Evolutionary conservation across 73 alveolate genomes (phyloP).

Genomic region (Paramecium sexaurelia): DNA sequence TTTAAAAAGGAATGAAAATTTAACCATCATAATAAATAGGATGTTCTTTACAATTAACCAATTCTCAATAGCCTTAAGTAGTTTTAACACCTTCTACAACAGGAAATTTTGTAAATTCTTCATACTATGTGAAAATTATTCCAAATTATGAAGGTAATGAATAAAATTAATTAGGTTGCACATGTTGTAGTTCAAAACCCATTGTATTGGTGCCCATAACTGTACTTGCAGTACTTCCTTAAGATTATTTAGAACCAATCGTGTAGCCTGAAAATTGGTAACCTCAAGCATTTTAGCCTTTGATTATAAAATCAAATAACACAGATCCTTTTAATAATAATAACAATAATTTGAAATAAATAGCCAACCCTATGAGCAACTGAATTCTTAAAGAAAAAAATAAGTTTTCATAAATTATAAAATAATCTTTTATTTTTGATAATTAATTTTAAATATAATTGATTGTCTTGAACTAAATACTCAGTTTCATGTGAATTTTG

Average conservation of each 20-base stretch:
- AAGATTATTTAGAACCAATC: neutral
- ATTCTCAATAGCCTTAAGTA: neutral
- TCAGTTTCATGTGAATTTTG: no score
- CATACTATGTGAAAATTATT: neutral
- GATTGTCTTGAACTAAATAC: no score
- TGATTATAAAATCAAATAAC: neutral
- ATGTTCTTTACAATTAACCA: neutral
- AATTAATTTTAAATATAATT: no score
- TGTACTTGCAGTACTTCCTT: neutral
- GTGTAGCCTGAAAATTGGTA: neutral
- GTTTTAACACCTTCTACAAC: neutral
- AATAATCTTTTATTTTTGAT: no score
- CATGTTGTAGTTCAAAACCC: neutral
- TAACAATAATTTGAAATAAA: neutral
- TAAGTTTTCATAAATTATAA: no score
- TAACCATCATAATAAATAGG: neutral
- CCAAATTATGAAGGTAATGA: neutral
- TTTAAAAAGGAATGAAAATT: neutral
- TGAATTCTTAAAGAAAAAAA: no score
- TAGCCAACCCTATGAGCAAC: neutral
- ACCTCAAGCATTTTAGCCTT: neutral
- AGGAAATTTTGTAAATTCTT: slow-evolving; percentile 3
- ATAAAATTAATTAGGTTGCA: neutral
- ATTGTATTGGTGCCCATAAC: neutral
- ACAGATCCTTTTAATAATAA: neutral